Evolutionary conservation across 345 rosid species (phyloP).

Genomic region (Populus deltoides): DNA sequence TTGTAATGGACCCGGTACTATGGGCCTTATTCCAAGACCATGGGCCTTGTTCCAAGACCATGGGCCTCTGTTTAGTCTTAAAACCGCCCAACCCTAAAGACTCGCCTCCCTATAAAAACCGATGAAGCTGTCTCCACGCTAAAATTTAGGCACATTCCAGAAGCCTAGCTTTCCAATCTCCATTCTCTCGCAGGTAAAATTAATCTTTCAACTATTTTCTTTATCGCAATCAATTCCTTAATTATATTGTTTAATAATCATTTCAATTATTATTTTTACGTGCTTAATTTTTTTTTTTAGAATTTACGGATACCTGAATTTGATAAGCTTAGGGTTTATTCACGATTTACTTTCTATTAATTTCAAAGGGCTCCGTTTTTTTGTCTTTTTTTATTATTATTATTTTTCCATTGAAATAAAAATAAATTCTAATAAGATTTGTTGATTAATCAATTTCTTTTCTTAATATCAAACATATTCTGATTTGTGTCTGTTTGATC

Average conservation of each 20-base stretch:
- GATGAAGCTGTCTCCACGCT: background rate
- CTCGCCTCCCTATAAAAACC: background rate
- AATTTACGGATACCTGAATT: background rate
- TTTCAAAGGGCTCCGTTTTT: background rate
- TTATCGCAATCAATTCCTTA: background rate
- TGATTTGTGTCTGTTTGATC: background rate
- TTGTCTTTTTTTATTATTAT: no score
- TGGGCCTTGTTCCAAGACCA: background rate
- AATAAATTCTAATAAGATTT: background rate
- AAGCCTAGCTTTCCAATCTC: background rate
- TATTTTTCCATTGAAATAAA: background rate
- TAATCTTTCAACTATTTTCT: no score
- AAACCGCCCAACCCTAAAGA: background rate
- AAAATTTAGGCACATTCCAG: background rate
- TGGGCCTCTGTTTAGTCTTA: background rate
- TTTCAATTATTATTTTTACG: background rate
- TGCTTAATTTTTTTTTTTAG: background rate
- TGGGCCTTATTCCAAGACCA: background rate
- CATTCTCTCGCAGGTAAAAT: background rate
- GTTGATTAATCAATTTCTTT: background rate
- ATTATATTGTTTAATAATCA: background rate
- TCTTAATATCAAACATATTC: background rate
- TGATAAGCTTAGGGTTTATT: background rate
- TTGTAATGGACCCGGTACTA: background rate
- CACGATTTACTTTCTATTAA: background rate